A percentile compares a stretch with the other conserved stretches of the same genome.
Evolutionary conservation across 345 rosid species (phyloP).

Genomic region (Dipteronia sinensis): DNA sequence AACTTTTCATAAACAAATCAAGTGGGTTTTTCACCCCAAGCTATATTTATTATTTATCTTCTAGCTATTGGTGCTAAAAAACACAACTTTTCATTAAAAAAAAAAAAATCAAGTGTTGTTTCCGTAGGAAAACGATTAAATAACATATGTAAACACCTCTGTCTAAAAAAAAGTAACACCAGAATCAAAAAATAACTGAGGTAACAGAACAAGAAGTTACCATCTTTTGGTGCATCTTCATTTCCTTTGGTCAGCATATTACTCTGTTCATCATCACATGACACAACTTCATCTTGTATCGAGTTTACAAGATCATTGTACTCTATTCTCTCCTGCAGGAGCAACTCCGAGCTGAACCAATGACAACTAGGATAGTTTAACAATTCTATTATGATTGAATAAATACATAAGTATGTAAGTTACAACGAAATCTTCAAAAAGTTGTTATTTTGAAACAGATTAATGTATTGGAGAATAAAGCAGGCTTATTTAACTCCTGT

Average conservation of each 20-base stretch:
- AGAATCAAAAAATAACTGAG: background rate
- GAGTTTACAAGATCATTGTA: slow-evolving; percentile 83
- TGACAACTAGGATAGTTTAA: slow-evolving; percentile 3
- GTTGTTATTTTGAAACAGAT: background rate
- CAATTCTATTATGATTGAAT: background rate
- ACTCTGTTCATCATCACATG: slow-evolving; percentile 32
- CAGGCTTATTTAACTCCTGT: background rate
- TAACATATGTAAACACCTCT: background rate
- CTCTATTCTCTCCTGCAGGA: slow-evolving; percentile 70
- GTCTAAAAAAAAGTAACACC: background rate
- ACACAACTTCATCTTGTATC: slow-evolving; percentile 36
- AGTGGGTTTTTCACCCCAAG: background rate
- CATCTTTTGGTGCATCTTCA: slow-evolving; percentile 39
- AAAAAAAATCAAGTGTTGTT: background rate
- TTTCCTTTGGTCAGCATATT: slow-evolving; percentile 30
- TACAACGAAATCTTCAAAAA: background rate
- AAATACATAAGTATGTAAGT: background rate
- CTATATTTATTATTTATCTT: background rate
- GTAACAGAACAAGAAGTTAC: slow-evolving; percentile 28
- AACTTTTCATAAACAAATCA: slow-evolving; percentile 8
- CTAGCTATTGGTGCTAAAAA: background rate
- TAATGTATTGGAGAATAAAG: background rate
- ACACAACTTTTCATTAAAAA: slow-evolving; percentile 1
- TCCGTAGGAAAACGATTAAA: background rate
- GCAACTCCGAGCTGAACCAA: slow-evolving; percentile 76